Evolutionary conservation across 1,139 yeast genomes (phyloP).

Genomic region (Kodamaea anthophila): DNA sequence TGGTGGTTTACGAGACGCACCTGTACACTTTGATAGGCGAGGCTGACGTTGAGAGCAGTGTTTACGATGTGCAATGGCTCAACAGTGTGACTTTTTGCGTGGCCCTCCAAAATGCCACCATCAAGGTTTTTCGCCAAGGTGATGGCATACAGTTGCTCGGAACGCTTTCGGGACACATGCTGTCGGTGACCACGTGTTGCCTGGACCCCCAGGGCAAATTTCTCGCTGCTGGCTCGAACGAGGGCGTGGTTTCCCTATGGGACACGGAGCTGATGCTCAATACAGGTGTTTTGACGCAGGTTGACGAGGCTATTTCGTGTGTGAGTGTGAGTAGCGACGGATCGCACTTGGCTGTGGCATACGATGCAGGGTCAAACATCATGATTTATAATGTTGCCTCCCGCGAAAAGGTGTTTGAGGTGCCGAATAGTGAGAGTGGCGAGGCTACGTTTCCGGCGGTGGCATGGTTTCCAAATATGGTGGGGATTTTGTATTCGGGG

Average conservation of each 20-base stretch:
- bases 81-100: slow-evolving; percentile 22
- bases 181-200: slow-evolving; percentile 44
- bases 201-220: slow-evolving; percentile 56
- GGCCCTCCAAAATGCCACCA: slow-evolving; percentile 37
- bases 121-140: slow-evolving; percentile 17
- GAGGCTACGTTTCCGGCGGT: slow-evolving; percentile 26
- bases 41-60: slow-evolving; percentile 18
- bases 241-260: slow-evolving; percentile 68
- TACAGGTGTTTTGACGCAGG: slow-evolving; percentile 33
- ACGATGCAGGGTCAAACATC: slow-evolving; percentile 34
- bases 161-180: slow-evolving; percentile 39
- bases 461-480: slow-evolving; percentile 39
- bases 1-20: slow-evolving; percentile 22
- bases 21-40: slow-evolving; percentile 24
- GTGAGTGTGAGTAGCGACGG: slow-evolving; percentile 45
- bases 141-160: background rate
- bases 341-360: slow-evolving; percentile 37
- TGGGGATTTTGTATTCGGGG: slow-evolving; percentile 29
- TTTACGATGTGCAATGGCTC: slow-evolving; percentile 31
- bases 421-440: slow-evolving; percentile 35
- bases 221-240: slow-evolving; percentile 59
- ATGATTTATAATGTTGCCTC: slow-evolving; percentile 33
- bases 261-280: slow-evolving; percentile 41
- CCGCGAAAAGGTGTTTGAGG: slow-evolving; percentile 26
- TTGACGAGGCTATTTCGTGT: slow-evolving; percentile 45